Conservation (phyloP, 2,329 filamentous ascomycete species). For the Spiromastix sp. region DNA sequence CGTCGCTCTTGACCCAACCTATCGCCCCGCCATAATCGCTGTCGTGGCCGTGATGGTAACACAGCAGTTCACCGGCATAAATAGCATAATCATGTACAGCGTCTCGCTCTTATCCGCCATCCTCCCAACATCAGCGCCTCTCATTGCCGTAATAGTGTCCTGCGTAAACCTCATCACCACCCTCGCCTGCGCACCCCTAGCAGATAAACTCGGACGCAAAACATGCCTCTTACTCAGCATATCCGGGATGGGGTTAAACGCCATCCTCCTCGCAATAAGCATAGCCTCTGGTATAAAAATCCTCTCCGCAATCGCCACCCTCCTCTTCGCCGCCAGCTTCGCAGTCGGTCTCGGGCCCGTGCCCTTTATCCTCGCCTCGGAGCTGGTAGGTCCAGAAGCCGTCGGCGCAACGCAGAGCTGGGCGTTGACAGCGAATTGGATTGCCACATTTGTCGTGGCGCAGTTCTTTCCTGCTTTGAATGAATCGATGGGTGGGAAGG, state of each 20-base stretch:
- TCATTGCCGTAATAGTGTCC: slow-evolving; percentile 81
- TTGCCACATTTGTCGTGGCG: slow-evolving; percentile 82
- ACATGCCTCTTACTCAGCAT: slow-evolving; percentile 73
- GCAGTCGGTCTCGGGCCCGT: slow-evolving; percentile 86
- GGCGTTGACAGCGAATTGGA: slow-evolving; percentile 77
- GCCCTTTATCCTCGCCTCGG: slow-evolving; percentile 85
- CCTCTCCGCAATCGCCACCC: slow-evolving; percentile 68
- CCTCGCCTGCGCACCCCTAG: slow-evolving; percentile 67
- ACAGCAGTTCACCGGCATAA: slow-evolving; percentile 89
- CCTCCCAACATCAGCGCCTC: slow-evolving; percentile 67
- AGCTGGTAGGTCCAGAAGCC: slow-evolving; percentile 81
- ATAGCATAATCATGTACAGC: slow-evolving; percentile 97
- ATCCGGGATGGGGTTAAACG: slow-evolving; percentile 69
- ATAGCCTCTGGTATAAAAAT: slow-evolving; percentile 64
- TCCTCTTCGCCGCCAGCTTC: slow-evolving; percentile 82
- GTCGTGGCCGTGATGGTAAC: slow-evolving; percentile 85
- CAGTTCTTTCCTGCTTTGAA: slow-evolving; percentile 92
- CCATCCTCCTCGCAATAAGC: slow-evolving; percentile 66
- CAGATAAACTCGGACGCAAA: slow-evolving; percentile 82
- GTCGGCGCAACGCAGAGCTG: slow-evolving; percentile 87
- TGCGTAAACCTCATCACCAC: slow-evolving; percentile 79
- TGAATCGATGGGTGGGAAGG: slow-evolving; percentile 61
- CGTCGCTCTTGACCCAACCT: slow-evolving; percentile 57
- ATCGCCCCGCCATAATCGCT: slow-evolving; percentile 65
- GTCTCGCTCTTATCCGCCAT: slow-evolving; percentile 77